Base-by-base conservation (phyloP, 192 early-diverging fungal species). In the Thamnidium elegans region DNA sequence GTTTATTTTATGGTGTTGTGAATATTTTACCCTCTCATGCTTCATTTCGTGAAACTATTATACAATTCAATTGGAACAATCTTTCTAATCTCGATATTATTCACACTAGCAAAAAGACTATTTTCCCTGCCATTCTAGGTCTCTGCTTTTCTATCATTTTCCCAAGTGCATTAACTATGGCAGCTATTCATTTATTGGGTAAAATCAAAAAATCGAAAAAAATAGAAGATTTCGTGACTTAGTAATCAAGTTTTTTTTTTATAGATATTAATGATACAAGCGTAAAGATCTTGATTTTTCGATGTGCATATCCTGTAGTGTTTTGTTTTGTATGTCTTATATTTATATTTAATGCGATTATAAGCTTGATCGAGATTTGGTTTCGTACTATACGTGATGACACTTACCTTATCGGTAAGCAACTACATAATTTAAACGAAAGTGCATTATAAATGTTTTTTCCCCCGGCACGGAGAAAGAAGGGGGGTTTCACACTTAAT, bases 381-480 rank as follows among this genome's bases (percentile, higher is more conserved):
- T 85, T 88, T 60, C 82, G 87, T 19, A 67, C 79, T 58, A 83
- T 94, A 7, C 78, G 87, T 7, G 93, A 98, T 45, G 89, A 90
- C 36, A 81, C 85, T 63, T 98, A 91, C 62, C 74, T 94, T 23
- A 87, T 94, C 42, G 95, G 95, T 3, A 78, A 84, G 36, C 78
- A 77, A 62, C 78, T 98, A 62, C 92, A 93, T 67, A 98, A 98
- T 72, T 59, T 94, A 45, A 44, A 55, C 20, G 51, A 62, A 54
- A 26, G 26, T 26, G 26, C 26, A 26, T 26, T 26, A 26, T 26
- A 26, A 26, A 26, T 26, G n/a, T n/a, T n/a, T n/a, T n/a, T n/a
- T n/a, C n/a, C n/a, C n/a, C n/a, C n/a, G n/a, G n/a, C 26, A 26
- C 26, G 26, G 26, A 26, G 26, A 26, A 26, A 26, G 26, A 26